Evolutionary conservation across 2,329 filamentous ascomycete genomes (phyloP).

Genomic region (Fusarium praegraminearum): DNA sequence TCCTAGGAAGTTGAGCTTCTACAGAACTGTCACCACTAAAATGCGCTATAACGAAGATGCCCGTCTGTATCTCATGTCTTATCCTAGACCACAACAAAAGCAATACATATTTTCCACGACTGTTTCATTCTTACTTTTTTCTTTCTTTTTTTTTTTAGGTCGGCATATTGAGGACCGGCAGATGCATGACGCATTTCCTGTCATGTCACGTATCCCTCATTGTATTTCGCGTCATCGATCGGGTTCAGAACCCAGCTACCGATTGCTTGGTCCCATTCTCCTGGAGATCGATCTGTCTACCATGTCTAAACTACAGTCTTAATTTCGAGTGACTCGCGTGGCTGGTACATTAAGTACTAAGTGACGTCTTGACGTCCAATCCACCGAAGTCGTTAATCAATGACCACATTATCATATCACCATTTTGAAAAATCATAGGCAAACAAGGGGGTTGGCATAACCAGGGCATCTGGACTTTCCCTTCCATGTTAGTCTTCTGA

Average conservation of each 20-base stretch:
- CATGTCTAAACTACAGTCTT: background rate
- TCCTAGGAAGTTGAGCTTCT: background rate
- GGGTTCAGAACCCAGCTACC: background rate
- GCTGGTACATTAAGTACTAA: background rate
- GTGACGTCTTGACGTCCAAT: background rate
- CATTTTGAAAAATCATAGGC: background rate
- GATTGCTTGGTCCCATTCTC: background rate
- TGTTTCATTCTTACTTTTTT: background rate
- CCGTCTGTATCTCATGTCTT: background rate
- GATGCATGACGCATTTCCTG: background rate
- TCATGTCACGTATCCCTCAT: background rate
- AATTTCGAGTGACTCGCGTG: background rate
- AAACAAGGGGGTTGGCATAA: background rate
- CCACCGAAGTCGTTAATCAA: background rate
- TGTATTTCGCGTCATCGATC: background rate
- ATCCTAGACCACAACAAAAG: background rate
- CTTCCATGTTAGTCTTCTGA: background rate
- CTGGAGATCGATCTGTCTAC: background rate
- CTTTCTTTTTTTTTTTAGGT: background rate
- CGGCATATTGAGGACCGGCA: no score
- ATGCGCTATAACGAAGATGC: background rate
- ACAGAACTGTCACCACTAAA: background rate
- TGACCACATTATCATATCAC: no score
- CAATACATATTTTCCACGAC: background rate
- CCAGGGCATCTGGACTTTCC: background rate